These are phyloP conservation scores for Backusella morwellensis DNA, from an alignment of 192 early-diverging fungal species.

Conservation along the genomic window DNA sequence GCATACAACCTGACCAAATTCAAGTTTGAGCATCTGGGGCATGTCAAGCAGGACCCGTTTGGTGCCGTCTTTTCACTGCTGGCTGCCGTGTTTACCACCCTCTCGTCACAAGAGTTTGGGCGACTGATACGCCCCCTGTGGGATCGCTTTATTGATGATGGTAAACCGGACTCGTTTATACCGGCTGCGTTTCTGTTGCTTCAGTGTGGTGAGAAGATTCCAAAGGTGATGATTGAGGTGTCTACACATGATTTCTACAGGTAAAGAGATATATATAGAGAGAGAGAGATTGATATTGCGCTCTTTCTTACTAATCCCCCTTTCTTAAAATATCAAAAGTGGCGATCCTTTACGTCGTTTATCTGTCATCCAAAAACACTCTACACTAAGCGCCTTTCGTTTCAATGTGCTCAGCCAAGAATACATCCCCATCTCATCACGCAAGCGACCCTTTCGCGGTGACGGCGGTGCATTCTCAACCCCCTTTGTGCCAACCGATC, in stretches of 20 bases:
- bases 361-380: constrained; percentile 41
- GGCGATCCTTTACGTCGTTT: constrained; percentile 35
- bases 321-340: constrained; percentile 15
- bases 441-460: constrained; percentile 45
- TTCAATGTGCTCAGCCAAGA: constrained; percentile 45
- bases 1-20: constrained; percentile 23
- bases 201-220: constrained; percentile 54
- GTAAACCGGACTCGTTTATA: constrained; percentile 37
- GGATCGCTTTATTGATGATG: constrained; percentile 49
- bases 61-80: constrained; percentile 46
- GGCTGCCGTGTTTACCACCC: constrained; percentile 49
- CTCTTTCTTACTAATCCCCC: not conserved
- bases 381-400: constrained; percentile 45
- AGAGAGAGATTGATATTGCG: not conserved
- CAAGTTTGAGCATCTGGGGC: constrained; percentile 29
- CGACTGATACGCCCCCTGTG: constrained; percentile 41
- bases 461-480: constrained; percentile 42
- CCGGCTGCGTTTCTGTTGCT: constrained; percentile 54
- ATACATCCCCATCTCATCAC: constrained; percentile 45
- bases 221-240: constrained; percentile 37
- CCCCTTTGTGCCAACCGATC: constrained; percentile 50
- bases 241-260: constrained; percentile 47
- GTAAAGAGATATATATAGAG: constrained; percentile 25
- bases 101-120: constrained; percentile 39
- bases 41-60: constrained; percentile 42